A percentile compares a stretch with the other conserved stretches of the same genome.
phyloP scores from a whole-genome alignment of 2,329 filamentous ascomycete species.

The Ophiognomonia clavigignenti-juglandacearum region DNA sequence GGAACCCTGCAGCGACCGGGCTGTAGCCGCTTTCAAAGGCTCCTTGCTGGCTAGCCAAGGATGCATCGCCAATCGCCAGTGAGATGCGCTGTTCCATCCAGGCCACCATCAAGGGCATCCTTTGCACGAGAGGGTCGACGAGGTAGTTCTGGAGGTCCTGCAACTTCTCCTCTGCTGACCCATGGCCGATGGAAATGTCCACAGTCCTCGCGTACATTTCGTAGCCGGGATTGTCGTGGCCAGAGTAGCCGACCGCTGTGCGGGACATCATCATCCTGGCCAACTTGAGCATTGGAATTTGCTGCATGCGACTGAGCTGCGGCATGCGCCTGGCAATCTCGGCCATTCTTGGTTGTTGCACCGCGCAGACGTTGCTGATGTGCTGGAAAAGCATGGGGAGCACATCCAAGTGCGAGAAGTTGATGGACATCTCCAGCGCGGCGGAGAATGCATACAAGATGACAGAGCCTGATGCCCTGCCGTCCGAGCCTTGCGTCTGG shows the following conservation, averaged over 20 bases:
- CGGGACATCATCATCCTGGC: constrained; percentile 2
- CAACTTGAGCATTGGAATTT: background rate
- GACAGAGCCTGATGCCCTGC: background rate
- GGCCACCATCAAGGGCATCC: background rate
- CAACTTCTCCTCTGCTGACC: background rate
- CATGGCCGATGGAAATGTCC: background rate
- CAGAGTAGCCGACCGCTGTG: background rate
- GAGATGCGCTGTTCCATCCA: constrained; percentile 9
- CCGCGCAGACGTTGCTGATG: background rate
- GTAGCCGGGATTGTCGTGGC: background rate
- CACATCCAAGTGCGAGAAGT: background rate
- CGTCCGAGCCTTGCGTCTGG: background rate
- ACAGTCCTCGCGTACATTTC: constrained; percentile 6
- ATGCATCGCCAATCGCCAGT: background rate
- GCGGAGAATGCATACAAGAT: constrained; percentile 2
- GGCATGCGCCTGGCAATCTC: background rate
- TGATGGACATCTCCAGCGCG: constrained; percentile 4
- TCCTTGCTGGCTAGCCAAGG: background rate
- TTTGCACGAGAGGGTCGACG: background rate
- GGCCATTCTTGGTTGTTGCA: constrained; percentile 3
- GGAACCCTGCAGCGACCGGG: background rate
- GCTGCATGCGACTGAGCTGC: background rate
- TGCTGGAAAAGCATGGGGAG: constrained; percentile 1
- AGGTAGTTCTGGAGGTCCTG: background rate
- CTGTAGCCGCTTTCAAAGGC: background rate